phyloP scores from a whole-genome alignment of 495 filamentous ascomycete genomes.

The Tuber brumale region DNA sequence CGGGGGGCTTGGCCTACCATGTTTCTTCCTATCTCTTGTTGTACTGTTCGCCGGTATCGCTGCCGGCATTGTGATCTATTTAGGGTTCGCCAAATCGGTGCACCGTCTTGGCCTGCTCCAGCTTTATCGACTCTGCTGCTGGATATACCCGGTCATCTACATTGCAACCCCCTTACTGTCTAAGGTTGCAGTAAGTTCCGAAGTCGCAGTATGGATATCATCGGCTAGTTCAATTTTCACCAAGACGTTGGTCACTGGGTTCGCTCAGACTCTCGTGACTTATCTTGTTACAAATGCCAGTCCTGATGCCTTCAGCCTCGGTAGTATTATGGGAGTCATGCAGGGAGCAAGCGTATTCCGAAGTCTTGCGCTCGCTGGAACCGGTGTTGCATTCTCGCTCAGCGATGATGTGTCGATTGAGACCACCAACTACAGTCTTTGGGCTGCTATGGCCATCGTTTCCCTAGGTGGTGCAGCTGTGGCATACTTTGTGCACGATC shows the following conservation, averaged over 20 bases:
- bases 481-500: slow-evolving; percentile 46
- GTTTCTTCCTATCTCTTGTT: slow-evolving; percentile 44
- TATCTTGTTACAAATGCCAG: slow-evolving; percentile 47
- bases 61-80: slow-evolving; percentile 43
- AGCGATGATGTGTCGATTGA: slow-evolving; percentile 44
- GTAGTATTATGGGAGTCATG: slow-evolving; percentile 48
- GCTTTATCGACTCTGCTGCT: slow-evolving; percentile 43
- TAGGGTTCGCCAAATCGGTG: slow-evolving; percentile 40
- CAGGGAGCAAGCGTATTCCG: slow-evolving; percentile 45
- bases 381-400: slow-evolving; percentile 46
- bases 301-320: slow-evolving; percentile 47
- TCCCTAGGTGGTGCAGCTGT: slow-evolving; percentile 44
- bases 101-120: slow-evolving; percentile 44
- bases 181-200: slow-evolving; percentile 36
- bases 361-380: slow-evolving; percentile 46
- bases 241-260: slow-evolving; percentile 44
- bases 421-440: slow-evolving; percentile 44
- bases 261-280: slow-evolving; percentile 44
- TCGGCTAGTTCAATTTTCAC: slow-evolving; percentile 44
- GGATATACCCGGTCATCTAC: slow-evolving; percentile 46
- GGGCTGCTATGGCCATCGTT: slow-evolving; percentile 43
- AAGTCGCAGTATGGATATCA: slow-evolving; percentile 37
- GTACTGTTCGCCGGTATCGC: slow-evolving; percentile 42
- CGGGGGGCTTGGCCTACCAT: slow-evolving; percentile 48
- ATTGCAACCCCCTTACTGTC: slow-evolving; percentile 43